Evolutionary conservation across 2,329 filamentous ascomycete genomes (phyloP).

Genomic region (Aspergillus clavatus): DNA sequence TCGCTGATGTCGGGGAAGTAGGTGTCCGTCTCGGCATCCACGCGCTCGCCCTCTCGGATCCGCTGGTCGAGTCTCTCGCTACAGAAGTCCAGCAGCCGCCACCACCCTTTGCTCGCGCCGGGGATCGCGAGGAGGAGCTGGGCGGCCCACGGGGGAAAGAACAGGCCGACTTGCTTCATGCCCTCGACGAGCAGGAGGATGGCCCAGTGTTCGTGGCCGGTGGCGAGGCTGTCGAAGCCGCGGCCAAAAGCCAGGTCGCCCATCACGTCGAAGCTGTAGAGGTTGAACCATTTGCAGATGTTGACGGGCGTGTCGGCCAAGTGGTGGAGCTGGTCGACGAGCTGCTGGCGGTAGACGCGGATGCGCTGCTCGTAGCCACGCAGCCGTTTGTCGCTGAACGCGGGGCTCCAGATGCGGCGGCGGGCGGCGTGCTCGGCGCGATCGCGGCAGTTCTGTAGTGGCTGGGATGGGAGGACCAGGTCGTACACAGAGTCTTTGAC

Average conservation of each 20-base stretch:
- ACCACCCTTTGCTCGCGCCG: not conserved
- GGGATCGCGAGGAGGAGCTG: constrained; percentile 2
- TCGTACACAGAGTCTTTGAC: constrained; percentile 43
- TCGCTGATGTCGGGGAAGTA: constrained; percentile 24
- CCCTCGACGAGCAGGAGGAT: constrained; percentile 35
- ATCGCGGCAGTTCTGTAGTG: constrained; percentile 39
- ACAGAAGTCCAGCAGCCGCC: constrained; percentile 6
- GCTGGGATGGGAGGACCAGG: constrained; percentile 25
- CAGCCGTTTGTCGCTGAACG: constrained; percentile 39
- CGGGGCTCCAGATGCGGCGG: constrained; percentile 39
- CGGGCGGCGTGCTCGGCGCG: constrained; percentile 35
- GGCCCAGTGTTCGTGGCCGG: constrained; percentile 28
- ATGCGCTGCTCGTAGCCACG: constrained; percentile 41
- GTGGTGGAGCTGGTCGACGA: constrained; percentile 28
- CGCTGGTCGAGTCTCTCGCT: constrained; percentile 5
- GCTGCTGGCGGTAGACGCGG: constrained; percentile 30
- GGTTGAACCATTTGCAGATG: constrained; percentile 35
- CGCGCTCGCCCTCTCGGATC: constrained; percentile 4
- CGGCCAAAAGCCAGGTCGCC: constrained; percentile 12
- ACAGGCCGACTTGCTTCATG: constrained; percentile 17
- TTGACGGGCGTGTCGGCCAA: constrained; percentile 29
- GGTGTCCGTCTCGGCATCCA: too few species aligned
- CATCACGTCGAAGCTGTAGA: constrained; percentile 16
- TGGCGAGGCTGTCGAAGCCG: constrained; percentile 3
- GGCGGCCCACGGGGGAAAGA: constrained; percentile 10